Evolutionary conservation across 352 stramenopile genomes (phyloP), one percentile per base, ranked within the genome.

Genomic region (Globisporangium heterothallicum): DNA sequence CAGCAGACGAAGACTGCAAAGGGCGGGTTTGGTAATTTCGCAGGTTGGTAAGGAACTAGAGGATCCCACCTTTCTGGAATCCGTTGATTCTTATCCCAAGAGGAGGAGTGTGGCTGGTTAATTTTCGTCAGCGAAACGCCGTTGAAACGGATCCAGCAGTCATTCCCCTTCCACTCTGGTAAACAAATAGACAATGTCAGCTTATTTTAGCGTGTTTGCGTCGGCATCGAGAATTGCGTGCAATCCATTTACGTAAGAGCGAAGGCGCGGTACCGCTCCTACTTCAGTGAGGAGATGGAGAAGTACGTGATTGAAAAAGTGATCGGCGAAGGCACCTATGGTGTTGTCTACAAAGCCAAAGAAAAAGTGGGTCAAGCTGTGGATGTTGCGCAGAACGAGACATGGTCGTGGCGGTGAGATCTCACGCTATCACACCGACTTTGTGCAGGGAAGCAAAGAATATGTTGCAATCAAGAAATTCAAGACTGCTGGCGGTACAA

Each of bases 401-500:
- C 2, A 3, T 43, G 12, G 16, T 0, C 19, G 1, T 54, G n/a
- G 6, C 6, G 3, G 6, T 38, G 14, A 16, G 12, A 38, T 38
- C n/a, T n/a, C n/a, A n/a, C n/a, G n/a, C n/a, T n/a, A n/a, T n/a
- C n/a, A n/a, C n/a, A n/a, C n/a, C n/a, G 32, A 26, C 21, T 30
- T 14, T 26, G 27, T 46, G 14, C 40, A 89, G 78, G 72, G 65
- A 25, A 82, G 63, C 13, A 70, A 74, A n/a, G 76, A 91, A 35
- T 57, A 63, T 9, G 78, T 92, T 19, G 82, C 79, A 22, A 91
- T 92, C 53, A 92, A 92, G 56, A 89, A 89, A 36, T 92, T 92
- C 70, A 88, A 88, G 64, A 84, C 63, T 13, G 60, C 71, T 18
- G 59, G 61, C 43, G 80, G 78, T 84, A 64, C n/a, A 18, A 13